These are phyloP conservation scores for Nyctanthes arbortristis DNA, from an alignment of 257 asterid genomes.

Conservation along the genomic window DNA sequence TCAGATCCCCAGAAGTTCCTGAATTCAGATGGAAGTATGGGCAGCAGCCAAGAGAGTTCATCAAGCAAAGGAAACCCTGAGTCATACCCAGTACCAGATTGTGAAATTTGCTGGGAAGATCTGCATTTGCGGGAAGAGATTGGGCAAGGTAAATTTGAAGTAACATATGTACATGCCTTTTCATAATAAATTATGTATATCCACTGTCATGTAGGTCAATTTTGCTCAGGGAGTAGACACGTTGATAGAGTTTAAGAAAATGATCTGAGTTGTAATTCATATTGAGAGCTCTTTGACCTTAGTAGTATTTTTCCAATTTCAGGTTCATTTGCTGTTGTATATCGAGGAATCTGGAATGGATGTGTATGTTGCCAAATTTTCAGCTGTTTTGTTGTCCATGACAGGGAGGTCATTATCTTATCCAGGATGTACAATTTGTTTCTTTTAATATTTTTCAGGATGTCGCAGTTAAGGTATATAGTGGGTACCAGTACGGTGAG, in stretches of 20 bases:
- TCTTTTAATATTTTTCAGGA: slow-evolving; percentile 43
- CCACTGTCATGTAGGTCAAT: not conserved
- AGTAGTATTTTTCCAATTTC: slow-evolving; percentile 18
- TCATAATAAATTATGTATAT: not conserved
- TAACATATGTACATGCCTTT: not conserved
- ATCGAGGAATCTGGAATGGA: slow-evolving; percentile 78
- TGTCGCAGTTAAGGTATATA: slow-evolving; percentile 76
- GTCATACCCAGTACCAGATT: slow-evolving; percentile 24
- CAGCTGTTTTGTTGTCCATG: slow-evolving; percentile 10
- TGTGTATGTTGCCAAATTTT: slow-evolving; percentile 42
- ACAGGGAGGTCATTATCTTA: slow-evolving; percentile 7
- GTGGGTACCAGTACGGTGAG: slow-evolving; percentile 48
- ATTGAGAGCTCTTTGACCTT: slow-evolving; percentile 16
- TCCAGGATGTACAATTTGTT: slow-evolving; percentile 9
- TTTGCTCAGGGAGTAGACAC: slow-evolving; percentile 1
- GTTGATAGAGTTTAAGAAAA: not conserved
- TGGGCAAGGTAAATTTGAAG: slow-evolving; percentile 55
- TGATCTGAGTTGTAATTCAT: not conserved
- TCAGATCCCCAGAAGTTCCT: slow-evolving; percentile 25
- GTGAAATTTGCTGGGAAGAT: slow-evolving; percentile 69
- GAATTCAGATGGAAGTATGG: slow-evolving; percentile 26
- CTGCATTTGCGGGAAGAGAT: slow-evolving; percentile 55
- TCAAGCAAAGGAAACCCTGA: slow-evolving; percentile 40
- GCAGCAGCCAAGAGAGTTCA: slow-evolving; percentile 34
- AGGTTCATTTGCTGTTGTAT: slow-evolving; percentile 70